phyloP scores from a whole-genome alignment of 1,139 yeast species.

The Taphrina flavorubra region DNA sequence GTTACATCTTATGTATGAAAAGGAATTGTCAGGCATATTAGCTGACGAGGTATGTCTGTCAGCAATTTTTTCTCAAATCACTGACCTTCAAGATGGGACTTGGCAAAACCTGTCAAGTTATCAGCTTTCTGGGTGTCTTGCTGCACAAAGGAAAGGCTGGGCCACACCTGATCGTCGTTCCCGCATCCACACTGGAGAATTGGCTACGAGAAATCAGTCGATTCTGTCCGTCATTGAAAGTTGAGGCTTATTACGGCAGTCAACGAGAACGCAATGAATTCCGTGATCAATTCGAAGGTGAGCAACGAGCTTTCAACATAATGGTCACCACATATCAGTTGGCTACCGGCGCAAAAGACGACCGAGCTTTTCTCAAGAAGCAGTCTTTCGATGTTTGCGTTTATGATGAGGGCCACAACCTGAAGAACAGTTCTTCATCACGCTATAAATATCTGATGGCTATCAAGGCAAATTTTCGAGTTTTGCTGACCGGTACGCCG shows the following conservation, averaged over 20 bases:
- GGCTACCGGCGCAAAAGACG: constrained; percentile 85
- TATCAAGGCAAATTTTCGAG: constrained; percentile 76
- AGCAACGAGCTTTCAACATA: constrained; percentile 61
- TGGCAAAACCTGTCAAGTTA: constrained; percentile 95
- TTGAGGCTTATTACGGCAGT: constrained; percentile 93
- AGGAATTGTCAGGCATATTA: constrained; percentile 82
- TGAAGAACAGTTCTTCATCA: constrained; percentile 86
- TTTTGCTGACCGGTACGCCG: constrained; percentile 94
- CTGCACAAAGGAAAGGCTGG: constrained; percentile 67
- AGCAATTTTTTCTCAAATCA: not conserved
- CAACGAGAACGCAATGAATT: constrained; percentile 83
- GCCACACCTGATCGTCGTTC: constrained; percentile 84
- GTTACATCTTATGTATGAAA: constrained; percentile 78
- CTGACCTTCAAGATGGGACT: constrained; percentile 51
- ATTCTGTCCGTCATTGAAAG: constrained; percentile 77
- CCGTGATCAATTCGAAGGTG: constrained; percentile 65
- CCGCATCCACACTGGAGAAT: constrained; percentile 93
- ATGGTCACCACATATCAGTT: constrained; percentile 90
- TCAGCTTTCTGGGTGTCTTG: constrained; percentile 85
- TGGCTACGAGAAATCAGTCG: constrained; percentile 94
- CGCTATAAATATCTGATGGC: constrained; percentile 86
- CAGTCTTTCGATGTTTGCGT: constrained; percentile 84
- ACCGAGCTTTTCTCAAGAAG: constrained; percentile 74
- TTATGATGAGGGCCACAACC: constrained; percentile 96
- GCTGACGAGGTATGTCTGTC: constrained; percentile 92